Evolutionary conservation across 1,284 basidiomycete species (phyloP).

Genomic region (Wallemia mellicola): DNA sequence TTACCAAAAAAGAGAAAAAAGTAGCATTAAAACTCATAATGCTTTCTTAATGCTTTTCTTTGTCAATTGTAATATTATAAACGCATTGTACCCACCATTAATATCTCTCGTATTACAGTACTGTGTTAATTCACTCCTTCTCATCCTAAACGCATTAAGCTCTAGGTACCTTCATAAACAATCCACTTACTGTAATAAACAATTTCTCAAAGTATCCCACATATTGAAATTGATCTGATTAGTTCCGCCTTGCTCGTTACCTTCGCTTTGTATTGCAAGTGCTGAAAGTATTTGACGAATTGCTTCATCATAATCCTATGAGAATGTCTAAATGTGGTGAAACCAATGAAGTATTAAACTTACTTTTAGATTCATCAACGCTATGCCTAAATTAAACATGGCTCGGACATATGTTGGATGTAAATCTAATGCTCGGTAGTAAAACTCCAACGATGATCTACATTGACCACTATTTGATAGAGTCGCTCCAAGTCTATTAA

Average conservation of each 20-base stretch:
- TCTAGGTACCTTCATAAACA: neutral
- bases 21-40: neutral
- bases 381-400: conserved; percentile 69
- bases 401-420: conserved; percentile 84
- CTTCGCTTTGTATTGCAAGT: conserved; percentile 31
- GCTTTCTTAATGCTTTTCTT: neutral
- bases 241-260: conserved; percentile 17
- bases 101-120: conserved; percentile 40
- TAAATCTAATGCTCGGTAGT: conserved; percentile 59
- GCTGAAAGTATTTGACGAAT: conserved; percentile 60
- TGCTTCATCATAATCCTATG: conserved; percentile 45
- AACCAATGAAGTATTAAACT: conserved; percentile 9
- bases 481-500: conserved; percentile 86
- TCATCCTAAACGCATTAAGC: conserved; percentile 5
- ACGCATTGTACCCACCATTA: conserved; percentile 23
- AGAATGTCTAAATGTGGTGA: conserved; percentile 2
- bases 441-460: conserved; percentile 60
- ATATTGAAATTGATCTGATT: conserved; percentile 42
- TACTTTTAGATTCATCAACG: conserved; percentile 56
- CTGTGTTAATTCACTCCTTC: conserved; percentile 38
- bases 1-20: neutral
- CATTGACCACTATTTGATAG: conserved; percentile 70
- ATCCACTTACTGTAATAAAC: conserved; percentile 30
- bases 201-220: conserved; percentile 57
- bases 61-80: neutral